phyloP scores from a whole-genome alignment of 2,329 filamentous ascomycete species.

The Rutstroemia sp. region DNA sequence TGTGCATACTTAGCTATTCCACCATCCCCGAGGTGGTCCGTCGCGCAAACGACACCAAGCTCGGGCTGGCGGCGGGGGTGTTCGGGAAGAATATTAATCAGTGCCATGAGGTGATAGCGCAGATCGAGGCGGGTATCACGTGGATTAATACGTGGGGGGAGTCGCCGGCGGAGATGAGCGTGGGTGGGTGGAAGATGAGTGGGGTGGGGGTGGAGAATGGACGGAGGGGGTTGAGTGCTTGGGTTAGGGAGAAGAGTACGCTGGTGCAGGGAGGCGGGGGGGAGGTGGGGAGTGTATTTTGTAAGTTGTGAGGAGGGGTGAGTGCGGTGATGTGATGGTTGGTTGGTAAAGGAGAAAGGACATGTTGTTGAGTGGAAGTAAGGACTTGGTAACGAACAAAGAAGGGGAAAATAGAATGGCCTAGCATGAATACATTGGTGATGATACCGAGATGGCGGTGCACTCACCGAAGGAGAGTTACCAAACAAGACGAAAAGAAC shows the following conservation, averaged over 20 bases:
- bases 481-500: too few species aligned
- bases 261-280: conserved; percentile 66
- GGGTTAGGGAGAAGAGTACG: conserved; percentile 82
- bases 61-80: conserved; percentile 78
- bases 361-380: too few species aligned
- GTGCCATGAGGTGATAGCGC: conserved; percentile 63
- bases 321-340: background rate
- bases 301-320: conserved; percentile 38
- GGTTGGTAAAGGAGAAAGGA: background rate
- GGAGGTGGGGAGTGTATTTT: conserved; percentile 63
- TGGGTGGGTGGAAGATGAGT: conserved; percentile 88
- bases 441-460: too few species aligned
- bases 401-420: too few species aligned
- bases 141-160: conserved; percentile 97
- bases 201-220: conserved; percentile 86
- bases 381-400: too few species aligned
- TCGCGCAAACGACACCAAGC: conserved; percentile 68
- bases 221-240: conserved; percentile 68
- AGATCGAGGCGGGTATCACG: conserved; percentile 76
- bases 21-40: conserved; percentile 60
- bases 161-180: conserved; percentile 83
- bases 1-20: conserved; percentile 70
- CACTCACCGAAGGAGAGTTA: too few species aligned
- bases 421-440: too few species aligned
- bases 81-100: conserved; percentile 69